These are phyloP conservation scores for Quercus tomentella DNA, from an alignment of 331 rosid species.

Conservation along the genomic window DNA sequence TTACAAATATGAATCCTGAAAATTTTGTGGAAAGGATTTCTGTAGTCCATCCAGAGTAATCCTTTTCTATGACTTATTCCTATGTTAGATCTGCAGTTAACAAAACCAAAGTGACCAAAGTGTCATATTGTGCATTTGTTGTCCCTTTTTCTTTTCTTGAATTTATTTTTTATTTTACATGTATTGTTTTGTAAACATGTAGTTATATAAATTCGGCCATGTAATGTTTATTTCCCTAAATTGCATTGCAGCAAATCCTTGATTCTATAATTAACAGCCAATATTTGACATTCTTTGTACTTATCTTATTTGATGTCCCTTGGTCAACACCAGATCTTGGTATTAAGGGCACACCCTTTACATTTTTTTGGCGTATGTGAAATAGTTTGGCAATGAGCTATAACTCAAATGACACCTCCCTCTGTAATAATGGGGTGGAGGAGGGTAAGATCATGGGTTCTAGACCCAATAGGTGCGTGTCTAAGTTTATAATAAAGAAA, in stretches of 20 bases:
- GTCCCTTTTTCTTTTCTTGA: not conserved
- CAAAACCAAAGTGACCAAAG: not conserved
- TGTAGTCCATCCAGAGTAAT: not conserved
- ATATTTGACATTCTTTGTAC: not conserved
- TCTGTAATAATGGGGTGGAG: not conserved
- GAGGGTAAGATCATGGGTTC: not conserved
- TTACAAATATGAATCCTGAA: not conserved
- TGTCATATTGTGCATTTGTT: not conserved
- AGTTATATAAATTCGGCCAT: not conserved
- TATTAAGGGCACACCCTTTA: not conserved
- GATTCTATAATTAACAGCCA: not conserved
- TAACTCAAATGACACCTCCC: not conserved
- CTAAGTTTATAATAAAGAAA: not conserved
- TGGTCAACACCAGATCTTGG: not conserved
- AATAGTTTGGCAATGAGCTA: not conserved
- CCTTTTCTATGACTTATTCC: not conserved
- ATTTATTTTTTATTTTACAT: not conserved
- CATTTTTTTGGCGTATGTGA: not conserved
- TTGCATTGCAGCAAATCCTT: not conserved
- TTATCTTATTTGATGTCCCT: not conserved
- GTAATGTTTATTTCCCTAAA: not conserved
- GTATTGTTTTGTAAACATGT: too few relatives aligned
- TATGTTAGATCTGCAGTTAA: not conserved
- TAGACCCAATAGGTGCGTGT: not conserved
- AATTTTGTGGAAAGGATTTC: not conserved